Evolutionary conservation across 2,329 filamentous ascomycete species (phyloP).

Genomic region (Chaetomium sp.): DNA sequence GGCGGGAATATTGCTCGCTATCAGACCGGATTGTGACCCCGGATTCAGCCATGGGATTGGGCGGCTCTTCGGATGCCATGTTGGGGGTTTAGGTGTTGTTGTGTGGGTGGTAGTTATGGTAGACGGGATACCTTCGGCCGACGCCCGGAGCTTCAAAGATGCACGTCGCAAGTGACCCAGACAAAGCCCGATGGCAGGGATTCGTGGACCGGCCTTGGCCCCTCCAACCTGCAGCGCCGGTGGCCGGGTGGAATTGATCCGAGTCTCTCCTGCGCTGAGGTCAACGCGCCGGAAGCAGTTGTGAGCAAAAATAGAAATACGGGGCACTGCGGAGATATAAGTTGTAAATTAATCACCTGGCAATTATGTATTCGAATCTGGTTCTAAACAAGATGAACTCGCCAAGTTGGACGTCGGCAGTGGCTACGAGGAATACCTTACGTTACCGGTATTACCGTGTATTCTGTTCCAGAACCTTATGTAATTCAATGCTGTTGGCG

Average conservation of each 20-base stretch:
- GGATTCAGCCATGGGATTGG: conserved; percentile 66
- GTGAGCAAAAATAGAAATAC: background rate
- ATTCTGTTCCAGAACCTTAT: conserved; percentile 5
- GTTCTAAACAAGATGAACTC: background rate
- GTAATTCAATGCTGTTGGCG: conserved; percentile 7
- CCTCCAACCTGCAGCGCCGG: background rate
- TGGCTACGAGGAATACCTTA: too few relatives aligned
- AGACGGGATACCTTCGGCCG: conserved; percentile 5
- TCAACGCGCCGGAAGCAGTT: background rate
- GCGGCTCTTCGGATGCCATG: conserved; percentile 58
- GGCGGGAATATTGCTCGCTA: conserved; percentile 75
- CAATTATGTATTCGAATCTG: background rate
- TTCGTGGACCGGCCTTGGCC: background rate
- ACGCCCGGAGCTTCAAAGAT: conserved; percentile 20
- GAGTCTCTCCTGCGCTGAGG: background rate
- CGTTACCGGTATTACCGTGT: too few relatives aligned
- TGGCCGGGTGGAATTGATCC: conserved; percentile 1
- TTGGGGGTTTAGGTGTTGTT: background rate
- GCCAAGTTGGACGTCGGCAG: background rate
- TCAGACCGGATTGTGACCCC: conserved; percentile 79
- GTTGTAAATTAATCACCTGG: background rate
- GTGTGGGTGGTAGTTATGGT: background rate
- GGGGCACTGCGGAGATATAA: background rate
- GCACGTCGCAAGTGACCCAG: conserved; percentile 5
- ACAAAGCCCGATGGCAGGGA: conserved; percentile 10